phyloP scores from a whole-genome alignment of 306 rosid species.

The Trifolium dubium region DNA sequence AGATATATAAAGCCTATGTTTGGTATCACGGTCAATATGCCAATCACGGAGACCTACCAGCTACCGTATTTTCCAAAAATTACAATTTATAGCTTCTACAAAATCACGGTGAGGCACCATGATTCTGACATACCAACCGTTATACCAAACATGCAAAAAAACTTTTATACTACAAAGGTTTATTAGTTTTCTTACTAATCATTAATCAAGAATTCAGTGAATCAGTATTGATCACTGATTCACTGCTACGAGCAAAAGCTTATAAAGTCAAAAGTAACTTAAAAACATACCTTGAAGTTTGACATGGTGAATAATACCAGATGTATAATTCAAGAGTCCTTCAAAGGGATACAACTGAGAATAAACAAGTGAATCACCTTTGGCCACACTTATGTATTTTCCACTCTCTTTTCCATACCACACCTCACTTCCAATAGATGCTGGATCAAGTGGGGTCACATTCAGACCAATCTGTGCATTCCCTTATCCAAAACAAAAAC shows the following conservation, averaged over 20 bases:
- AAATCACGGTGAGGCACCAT: no score
- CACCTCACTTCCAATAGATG: slow-evolving; percentile 71
- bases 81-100: no score
- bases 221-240: not conserved
- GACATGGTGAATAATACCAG: slow-evolving; percentile 91
- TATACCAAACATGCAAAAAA: no score
- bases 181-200: not conserved
- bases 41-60: no score
- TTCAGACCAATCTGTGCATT: slow-evolving; percentile 80
- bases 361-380: slow-evolving; percentile 71
- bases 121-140: no score
- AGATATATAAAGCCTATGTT: no score
- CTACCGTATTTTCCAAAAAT: no score
- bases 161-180: not conserved
- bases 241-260: not conserved
- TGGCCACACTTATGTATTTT: slow-evolving; percentile 53
- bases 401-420: slow-evolving; percentile 82
- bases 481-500: slow-evolving; percentile 59
- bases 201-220: no score
- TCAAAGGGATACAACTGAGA: slow-evolving; percentile 82
- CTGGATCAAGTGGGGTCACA: slow-evolving; percentile 73
- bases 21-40: no score
- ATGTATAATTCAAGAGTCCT: slow-evolving; percentile 86
- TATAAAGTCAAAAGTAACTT: slow-evolving; percentile 16
- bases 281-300: slow-evolving; percentile 65